Evolutionary conservation across 23 red algal species (phyloP).

Genomic region (Cyanidium caldarium): DNA sequence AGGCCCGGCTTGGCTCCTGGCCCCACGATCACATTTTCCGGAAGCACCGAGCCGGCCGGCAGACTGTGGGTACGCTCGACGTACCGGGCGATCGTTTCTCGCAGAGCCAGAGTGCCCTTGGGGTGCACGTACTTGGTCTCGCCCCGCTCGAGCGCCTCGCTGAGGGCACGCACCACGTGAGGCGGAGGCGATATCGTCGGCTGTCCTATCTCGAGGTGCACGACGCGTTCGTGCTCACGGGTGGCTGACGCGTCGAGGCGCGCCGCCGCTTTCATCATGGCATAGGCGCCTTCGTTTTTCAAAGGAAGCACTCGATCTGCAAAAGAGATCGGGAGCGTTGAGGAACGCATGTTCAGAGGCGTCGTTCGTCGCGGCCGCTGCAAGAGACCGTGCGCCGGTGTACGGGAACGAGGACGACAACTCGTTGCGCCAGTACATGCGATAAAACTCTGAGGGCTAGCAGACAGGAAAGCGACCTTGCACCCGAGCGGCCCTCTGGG

Average conservation of each 20-base stretch:
- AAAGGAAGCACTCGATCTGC: too few relatives aligned
- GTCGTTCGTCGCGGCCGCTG: too few relatives aligned
- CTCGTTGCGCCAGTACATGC: too few relatives aligned
- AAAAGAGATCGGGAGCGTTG: too few relatives aligned
- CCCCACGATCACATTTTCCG: constrained; percentile 62
- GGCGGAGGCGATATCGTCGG: constrained; percentile 51
- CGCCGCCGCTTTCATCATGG: constrained; percentile 57
- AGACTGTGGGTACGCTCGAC: constrained; percentile 6
- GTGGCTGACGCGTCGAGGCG: constrained; percentile 20
- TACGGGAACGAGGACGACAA: too few relatives aligned
- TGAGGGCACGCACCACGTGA: constrained; percentile 35
- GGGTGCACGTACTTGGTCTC: constrained; percentile 64
- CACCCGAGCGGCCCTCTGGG: too few relatives aligned
- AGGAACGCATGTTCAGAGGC: too few relatives aligned
- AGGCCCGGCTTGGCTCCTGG: constrained; percentile 89
- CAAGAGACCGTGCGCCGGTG: too few relatives aligned
- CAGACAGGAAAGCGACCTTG: too few relatives aligned
- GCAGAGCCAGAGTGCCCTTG: constrained; percentile 35
- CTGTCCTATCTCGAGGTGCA: constrained; percentile 89
- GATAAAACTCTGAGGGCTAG: too few relatives aligned
- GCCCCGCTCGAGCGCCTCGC: constrained; percentile 33
- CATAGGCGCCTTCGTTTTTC: constrained; percentile 75
- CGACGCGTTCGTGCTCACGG: constrained; percentile 29
- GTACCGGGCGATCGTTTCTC: constrained; percentile 28
- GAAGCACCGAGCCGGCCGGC: constrained; percentile 9